phyloP scores from a whole-genome alignment of 768 basidiomycete species.

The Leccinum longicurvipes region DNA sequence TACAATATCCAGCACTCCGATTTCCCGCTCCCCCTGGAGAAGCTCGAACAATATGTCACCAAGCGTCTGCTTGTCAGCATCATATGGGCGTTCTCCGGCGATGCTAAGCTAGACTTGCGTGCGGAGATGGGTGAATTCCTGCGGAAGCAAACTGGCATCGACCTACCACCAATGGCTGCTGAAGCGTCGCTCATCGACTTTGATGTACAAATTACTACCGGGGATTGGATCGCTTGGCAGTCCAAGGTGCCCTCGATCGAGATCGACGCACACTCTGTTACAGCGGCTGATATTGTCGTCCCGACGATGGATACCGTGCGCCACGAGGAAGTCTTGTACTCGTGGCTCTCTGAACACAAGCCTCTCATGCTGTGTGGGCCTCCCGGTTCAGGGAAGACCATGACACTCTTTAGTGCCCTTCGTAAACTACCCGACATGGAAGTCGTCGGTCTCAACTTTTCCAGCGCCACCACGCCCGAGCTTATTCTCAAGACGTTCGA shows the following conservation, averaged over 20 bases:
- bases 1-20: slow-evolving; percentile 95
- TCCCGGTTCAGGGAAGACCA: slow-evolving; percentile 99
- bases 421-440: slow-evolving; percentile 99
- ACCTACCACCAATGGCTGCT: slow-evolving; percentile 70
- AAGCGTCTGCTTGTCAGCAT: slow-evolving; percentile 88
- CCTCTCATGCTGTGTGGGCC: slow-evolving; percentile 98
- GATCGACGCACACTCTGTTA: slow-evolving; percentile 94
- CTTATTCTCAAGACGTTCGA: slow-evolving; percentile 99
- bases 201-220: slow-evolving; percentile 83
- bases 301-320: slow-evolving; percentile 98
- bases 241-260: slow-evolving; percentile 91
- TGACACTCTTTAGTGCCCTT: slow-evolving; percentile 97
- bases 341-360: slow-evolving; percentile 98
- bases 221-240: slow-evolving; percentile 92
- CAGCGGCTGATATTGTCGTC: slow-evolving; percentile 94
- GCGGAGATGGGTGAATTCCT: slow-evolving; percentile 89
- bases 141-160: slow-evolving; percentile 80
- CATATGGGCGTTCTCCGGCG: slow-evolving; percentile 98
- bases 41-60: slow-evolving; percentile 85
- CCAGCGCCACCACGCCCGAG: slow-evolving; percentile 97
- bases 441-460: slow-evolving; percentile 98
- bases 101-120: slow-evolving; percentile 86
- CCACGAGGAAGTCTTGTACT: slow-evolving; percentile 97
- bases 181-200: slow-evolving; percentile 91
- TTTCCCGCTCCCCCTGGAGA: slow-evolving; percentile 84